phyloP scores from a whole-genome alignment of 2,329 filamentous ascomycete species.

The Huntiella omanensis region DNA sequence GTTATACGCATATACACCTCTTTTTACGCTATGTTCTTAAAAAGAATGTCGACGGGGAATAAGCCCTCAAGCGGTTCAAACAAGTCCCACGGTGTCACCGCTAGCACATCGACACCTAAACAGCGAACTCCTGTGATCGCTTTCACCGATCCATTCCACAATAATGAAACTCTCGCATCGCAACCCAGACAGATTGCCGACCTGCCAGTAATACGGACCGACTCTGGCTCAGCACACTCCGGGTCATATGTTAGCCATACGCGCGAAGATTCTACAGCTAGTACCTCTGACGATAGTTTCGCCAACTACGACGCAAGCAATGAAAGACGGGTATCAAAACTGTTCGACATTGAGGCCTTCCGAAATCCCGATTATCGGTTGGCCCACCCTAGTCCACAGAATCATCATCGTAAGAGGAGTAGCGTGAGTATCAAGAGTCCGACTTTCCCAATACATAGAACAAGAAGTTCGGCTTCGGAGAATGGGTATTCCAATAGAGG shows the following conservation, averaged over 20 bases:
- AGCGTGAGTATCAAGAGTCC: slow-evolving; percentile 1
- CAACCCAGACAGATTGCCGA: background rate
- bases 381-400: background rate
- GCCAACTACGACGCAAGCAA: background rate
- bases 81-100: background rate
- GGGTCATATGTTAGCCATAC: no score
- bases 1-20: no score
- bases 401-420: background rate
- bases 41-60: background rate
- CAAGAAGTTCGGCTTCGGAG: background rate
- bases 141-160: background rate
- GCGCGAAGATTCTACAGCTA: background rate
- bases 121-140: background rate
- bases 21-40: background rate
- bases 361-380: background rate
- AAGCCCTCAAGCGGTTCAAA: background rate
- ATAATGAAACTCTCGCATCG: background rate
- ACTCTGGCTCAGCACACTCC: no score
- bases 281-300: background rate
- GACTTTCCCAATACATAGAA: background rate
- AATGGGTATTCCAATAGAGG: background rate
- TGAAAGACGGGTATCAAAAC: background rate
- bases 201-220: background rate
- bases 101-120: no score
- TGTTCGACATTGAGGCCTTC: background rate